Base-by-base conservation (phyloP, 1,284 basidiomycete species). In the Microbotryum scabiosae region DNA sequence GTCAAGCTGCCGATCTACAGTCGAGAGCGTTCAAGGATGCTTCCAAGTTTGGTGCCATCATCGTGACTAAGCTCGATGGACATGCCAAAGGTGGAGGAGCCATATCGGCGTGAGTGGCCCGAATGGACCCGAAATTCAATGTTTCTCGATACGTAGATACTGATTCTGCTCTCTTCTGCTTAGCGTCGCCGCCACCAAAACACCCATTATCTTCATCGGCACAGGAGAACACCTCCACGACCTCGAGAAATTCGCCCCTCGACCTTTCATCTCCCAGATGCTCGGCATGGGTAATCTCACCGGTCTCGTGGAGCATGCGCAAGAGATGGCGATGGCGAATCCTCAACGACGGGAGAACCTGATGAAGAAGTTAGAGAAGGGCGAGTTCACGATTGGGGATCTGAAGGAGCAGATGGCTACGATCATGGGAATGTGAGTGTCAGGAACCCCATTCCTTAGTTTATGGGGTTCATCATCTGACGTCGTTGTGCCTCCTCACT, bases 51-150 rank as follows among this genome's bases (percentile, higher is more conserved):
- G 96, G 94, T 69, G 93, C 94, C 1, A 98, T 99, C 71, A 96
- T 99, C 68, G 94, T 99, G 21, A 99, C 96, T 25, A 99, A 99
- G 78, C 91, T 99, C 83, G 96, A 99, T 72, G 96, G 96, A 7
- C 96, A 99, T 74, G 96, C 96, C 1, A 98, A 97, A 75, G 96
- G 96, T 68, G 96, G 96, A 76, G 96, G 96, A 62, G 96, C 96
- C 43, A 98, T 99, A 66, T 98, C 96, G 52, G 94, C 94, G 92
- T 93, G 76, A 67, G 88, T 81, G 28, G 2, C 41, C 49, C 23
- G 51, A 62, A 60, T 57, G 57, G 43, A 47, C n/a, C 47, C 45
- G 30, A 41, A 47, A 44, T 41, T 4, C 14, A 18, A 12, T 18
- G 5, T 5, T 18, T 12, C 10, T 14, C 28, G 10, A 26, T 56